Evolutionary conservation across 805 yeast genomes (phyloP), one percentile per base, ranked within the genome.

Genomic region (Scheffersomyces stipitis): DNA sequence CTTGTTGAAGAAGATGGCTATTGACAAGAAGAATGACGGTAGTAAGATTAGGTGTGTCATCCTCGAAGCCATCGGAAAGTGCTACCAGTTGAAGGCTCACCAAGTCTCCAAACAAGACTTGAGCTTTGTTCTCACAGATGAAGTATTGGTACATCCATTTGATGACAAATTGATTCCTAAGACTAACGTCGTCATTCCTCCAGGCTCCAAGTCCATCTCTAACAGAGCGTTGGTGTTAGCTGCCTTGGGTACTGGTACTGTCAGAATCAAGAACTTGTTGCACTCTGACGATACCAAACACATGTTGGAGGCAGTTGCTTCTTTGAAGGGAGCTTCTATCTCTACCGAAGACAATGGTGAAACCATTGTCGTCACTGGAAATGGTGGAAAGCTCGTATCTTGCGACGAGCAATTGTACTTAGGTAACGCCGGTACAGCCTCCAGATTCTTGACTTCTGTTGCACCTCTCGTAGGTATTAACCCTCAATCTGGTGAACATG

Each of bases 361-460:
- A 56, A 90, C 96, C 23, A 79, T 87, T 24, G 81, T 91, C 31
- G 78, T 91, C 20, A 78, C 80, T 34, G 90, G 91, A 36, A 90
- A 90, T 45, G 93, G 93, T 41, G 97, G 97, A 39, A 66, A 79
- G 20, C 62, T 87, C 44, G 52, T 69, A 20, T 83, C 95, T 3
- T 75, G 82, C 33, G 64, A 67, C 13, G 78, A 81, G 35, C 84
- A 81, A 44, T 69, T 93, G 39, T 93, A 88, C 63, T 73, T 93
- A 44, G 99, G 99, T 40, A 93, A 93, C 56, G 98, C 99, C 1
- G 99, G 99, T 48, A 93, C 99, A 30, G 98, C 99, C 3, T 86
- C 97, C 4, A 77, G 99, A 54, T 93, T 93, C 61, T 75, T 93
- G 56, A 86, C 97, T 2, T 79, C 96, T 2, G 91, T 93, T 18